phyloP scores from a whole-genome alignment of 2,329 filamentous ascomycete species.

The Alternaria atra region DNA sequence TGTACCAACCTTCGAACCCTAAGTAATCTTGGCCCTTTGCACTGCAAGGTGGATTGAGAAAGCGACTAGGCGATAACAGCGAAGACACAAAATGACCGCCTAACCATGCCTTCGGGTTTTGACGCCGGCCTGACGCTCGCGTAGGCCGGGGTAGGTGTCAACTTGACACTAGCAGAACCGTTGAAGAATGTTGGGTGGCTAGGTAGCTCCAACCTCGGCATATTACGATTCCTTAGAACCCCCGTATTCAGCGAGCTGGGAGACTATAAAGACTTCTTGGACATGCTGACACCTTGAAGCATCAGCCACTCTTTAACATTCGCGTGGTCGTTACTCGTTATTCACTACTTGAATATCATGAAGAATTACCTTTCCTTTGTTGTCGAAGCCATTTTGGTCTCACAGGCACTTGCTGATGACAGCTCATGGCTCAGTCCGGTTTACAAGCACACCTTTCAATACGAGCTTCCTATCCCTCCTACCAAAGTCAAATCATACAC shows the following conservation, averaged over 20 bases:
- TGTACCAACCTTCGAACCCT: no score
- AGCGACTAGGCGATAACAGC: no score
- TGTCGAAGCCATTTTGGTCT: conserved; percentile 23
- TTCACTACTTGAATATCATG: conserved; percentile 18
- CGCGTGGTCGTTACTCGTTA: conserved; percentile 3
- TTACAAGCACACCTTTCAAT: conserved; percentile 49
- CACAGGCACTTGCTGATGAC: conserved; percentile 29
- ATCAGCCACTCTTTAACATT: conserved; percentile 14
- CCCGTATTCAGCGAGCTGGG: background rate
- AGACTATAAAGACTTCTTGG: conserved; percentile 15
- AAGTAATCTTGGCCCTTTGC: no score
- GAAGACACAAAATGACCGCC: no score
- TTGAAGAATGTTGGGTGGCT: background rate
- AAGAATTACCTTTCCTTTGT: conserved; percentile 22
- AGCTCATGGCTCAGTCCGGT: conserved; percentile 42
- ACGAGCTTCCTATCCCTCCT: conserved; percentile 57
- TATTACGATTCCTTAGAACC: background rate
- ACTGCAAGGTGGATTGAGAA: no score
- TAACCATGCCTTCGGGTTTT: no score
- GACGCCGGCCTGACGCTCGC: no score
- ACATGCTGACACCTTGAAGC: background rate
- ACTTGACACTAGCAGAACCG: no score
- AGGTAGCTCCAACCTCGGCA: background rate
- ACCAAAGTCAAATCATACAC: conserved; percentile 51
- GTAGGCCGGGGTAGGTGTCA: no score